phyloP scores from a whole-genome alignment of 805 yeast species.

The Yarrowia osloensis region DNA sequence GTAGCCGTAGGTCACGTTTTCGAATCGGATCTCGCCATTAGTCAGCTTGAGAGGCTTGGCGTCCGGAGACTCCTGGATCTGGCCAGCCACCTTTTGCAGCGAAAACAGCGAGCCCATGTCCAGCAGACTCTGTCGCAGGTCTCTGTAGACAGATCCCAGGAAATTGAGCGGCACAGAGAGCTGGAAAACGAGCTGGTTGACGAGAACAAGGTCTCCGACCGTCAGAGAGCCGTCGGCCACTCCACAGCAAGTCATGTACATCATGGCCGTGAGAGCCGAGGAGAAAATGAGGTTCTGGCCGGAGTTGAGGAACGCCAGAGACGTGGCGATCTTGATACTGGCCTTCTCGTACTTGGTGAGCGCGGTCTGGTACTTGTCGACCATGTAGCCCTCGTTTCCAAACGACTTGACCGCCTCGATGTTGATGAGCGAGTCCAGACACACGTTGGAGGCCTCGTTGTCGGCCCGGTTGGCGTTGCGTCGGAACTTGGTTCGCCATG shows the following conservation, averaged over 20 bases:
- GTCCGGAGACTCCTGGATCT: conserved; percentile 59
- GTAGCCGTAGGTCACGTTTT: conserved; percentile 90
- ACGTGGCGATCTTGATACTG: conserved; percentile 70
- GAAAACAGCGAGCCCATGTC: conserved; percentile 96
- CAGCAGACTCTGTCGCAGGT: conserved; percentile 83
- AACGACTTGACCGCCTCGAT: conserved; percentile 93
- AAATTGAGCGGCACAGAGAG: conserved; percentile 92
- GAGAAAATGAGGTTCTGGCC: conserved; percentile 84
- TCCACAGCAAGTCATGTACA: conserved; percentile 97
- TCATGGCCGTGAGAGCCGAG: conserved; percentile 89
- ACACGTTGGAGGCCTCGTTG: conserved; percentile 92
- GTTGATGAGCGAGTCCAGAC: conserved; percentile 89
- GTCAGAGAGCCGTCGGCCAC: conserved; percentile 79
- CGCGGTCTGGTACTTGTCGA: conserved; percentile 74
- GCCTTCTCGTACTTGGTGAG: conserved; percentile 72
- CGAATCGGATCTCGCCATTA: conserved; percentile 82
- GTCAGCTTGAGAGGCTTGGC: conserved; percentile 63
- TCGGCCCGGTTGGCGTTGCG: conserved; percentile 90
- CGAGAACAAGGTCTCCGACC: conserved; percentile 92
- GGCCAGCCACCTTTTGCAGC: conserved; percentile 72
- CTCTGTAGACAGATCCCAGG: conserved; percentile 93
- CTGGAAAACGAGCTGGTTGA: conserved; percentile 95
- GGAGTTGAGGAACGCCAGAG: conserved; percentile 69
- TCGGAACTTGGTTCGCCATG: conserved; percentile 94
- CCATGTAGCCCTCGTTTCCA: conserved; percentile 83